Evolutionary conservation across 768 basidiomycete species (phyloP), one percentile per base, ranked within the genome.

Genomic region (Tricholoma saponaceum): DNA sequence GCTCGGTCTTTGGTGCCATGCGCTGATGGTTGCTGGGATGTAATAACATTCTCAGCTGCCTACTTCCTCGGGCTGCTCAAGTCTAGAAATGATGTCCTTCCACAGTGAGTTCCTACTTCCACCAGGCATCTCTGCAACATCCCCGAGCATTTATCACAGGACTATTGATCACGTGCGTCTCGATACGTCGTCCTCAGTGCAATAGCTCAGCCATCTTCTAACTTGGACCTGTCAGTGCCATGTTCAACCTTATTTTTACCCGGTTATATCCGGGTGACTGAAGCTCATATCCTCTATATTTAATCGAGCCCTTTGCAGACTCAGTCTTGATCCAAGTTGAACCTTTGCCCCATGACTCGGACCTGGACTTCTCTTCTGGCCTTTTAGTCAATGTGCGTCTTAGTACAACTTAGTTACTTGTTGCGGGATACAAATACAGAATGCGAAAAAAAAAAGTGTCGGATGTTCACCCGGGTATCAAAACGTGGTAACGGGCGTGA

Each of bases 201-300:
- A 5, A 13, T 10, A 25, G 5, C 4, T 9, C 32, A 13, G 30
- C 37, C 4, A 5, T 39, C 37, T 39, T 39, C 14, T 39, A 7
- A 39, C 16, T 43, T 41, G 2, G 4, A 16, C 25, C 14, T 25
- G 14, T 33, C 5, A 74, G 71, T 57, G 70, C 73, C 23, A 67
- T 71, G 66, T 66, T 74, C 50, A 72, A 72, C 57, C 62, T 74
- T 18, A 65, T 72, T 13, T 70, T 73, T 46, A 70, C 72, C 13
- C 71, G 72, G 61, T 28, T 68, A 4, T 69, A 69, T 50, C 18
- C 58, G 4, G 62, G 64, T 4, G 41, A 61, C 9, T 43, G 2
- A 66, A 57, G 18, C 60, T 73, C 28, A 64, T 71, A 2, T 67
- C 68, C 0, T 66, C 64, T 1, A 68, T 61, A 2, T 72, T 73